Evolutionary conservation across 352 stramenopile species (phyloP).

Genomic region (Pythium insidiosum): DNA sequence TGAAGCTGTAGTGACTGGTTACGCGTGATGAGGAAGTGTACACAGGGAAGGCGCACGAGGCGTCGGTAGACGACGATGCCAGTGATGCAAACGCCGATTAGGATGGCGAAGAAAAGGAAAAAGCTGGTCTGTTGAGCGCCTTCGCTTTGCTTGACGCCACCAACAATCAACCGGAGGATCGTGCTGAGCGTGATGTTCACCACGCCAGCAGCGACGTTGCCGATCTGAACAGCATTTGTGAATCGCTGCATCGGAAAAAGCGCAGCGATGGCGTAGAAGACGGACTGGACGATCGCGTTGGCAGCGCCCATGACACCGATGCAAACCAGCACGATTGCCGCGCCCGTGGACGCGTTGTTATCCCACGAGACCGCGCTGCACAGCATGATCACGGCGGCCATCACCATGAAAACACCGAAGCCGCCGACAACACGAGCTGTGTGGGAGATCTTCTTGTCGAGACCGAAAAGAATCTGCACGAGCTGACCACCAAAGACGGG

Average conservation of each 20-base stretch:
- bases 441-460: constrained; percentile 46
- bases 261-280: constrained; percentile 50
- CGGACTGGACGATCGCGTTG: constrained; percentile 51
- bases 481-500: constrained; percentile 43
- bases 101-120: constrained; percentile 53
- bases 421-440: constrained; percentile 33
- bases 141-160: constrained; percentile 29
- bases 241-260: constrained; percentile 55
- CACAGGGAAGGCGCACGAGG: constrained; percentile 23
- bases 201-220: constrained; percentile 35
- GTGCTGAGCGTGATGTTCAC: constrained; percentile 52
- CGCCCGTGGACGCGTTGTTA: constrained; percentile 38
- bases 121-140: constrained; percentile 27
- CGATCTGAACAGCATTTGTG: constrained; percentile 59
- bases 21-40: constrained; percentile 46
- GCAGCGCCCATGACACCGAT: constrained; percentile 40
- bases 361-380: constrained; percentile 42
- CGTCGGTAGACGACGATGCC: constrained; percentile 35
- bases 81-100: constrained; percentile 37
- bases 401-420: constrained; percentile 48
- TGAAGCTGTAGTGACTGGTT: constrained; percentile 21
- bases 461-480: constrained; percentile 40
- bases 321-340: constrained; percentile 42
- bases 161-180: constrained; percentile 34
- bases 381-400: constrained; percentile 51